Percentiles rank a stretch among this genome's conserved stretches.
Evolutionary conservation across 306 rosid species (phyloP).

Genomic region (Crotalaria pallida): DNA sequence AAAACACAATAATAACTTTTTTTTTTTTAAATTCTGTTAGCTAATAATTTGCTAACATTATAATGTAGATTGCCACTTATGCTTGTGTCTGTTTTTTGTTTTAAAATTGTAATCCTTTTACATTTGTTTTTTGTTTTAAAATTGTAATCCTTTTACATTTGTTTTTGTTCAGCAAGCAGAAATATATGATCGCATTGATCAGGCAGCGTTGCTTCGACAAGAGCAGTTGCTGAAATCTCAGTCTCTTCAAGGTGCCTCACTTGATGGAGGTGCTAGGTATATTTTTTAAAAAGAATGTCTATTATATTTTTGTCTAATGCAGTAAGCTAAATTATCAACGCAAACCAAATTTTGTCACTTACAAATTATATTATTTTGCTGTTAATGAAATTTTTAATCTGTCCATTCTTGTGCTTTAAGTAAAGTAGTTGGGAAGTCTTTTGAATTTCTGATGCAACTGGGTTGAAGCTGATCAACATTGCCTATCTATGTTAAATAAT

Average conservation of each 20-base stretch:
- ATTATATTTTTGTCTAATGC: slow-evolving; percentile 7
- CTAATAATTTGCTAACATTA: not conserved
- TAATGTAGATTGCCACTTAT: not conserved
- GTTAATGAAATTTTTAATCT: slow-evolving; percentile 11
- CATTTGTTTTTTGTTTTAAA: not conserved
- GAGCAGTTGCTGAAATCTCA: slow-evolving; percentile 88
- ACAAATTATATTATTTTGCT: slow-evolving; percentile 17
- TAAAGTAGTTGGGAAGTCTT: slow-evolving; percentile 17
- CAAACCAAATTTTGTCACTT: slow-evolving; percentile 14
- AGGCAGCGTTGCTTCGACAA: slow-evolving; percentile 81
- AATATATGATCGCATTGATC: slow-evolving; percentile 83
- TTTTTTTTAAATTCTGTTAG: not conserved
- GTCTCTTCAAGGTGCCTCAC: slow-evolving; percentile 73
- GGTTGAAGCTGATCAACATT: slow-evolving; percentile 46
- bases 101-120: not conserved
- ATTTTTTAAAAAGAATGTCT: not conserved
- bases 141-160: slow-evolving; percentile 12
- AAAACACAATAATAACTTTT: slow-evolving; percentile 7
- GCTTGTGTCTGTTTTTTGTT: not conserved
- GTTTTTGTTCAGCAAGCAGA: slow-evolving; percentile 47
- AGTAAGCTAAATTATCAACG: slow-evolving; percentile 11
- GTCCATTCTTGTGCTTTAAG: slow-evolving; percentile 21
- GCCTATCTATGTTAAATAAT: slow-evolving; percentile 52
- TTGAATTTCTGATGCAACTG: slow-evolving; percentile 35
- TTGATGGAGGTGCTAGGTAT: slow-evolving; percentile 88